Conservation (phyloP, 192 early-diverging fungal genomes). For the Backusella circina region DNA sequence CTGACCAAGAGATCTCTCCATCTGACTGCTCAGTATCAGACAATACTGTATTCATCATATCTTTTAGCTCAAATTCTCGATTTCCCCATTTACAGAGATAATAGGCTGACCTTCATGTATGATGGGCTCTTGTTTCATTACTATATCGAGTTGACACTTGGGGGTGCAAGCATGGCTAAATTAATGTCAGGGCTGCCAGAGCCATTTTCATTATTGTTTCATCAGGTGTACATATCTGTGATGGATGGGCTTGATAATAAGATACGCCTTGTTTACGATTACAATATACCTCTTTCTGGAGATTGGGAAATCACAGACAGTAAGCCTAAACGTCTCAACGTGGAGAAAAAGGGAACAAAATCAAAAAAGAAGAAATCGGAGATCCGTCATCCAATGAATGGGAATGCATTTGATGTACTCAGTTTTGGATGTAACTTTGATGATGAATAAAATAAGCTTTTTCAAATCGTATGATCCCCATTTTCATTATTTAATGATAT, state of each 20-base stretch:
- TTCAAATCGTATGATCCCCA: background rate
- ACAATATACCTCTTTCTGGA: background rate
- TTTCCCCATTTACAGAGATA: constrained; percentile 14
- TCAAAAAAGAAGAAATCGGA: constrained; percentile 1
- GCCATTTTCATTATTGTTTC: background rate
- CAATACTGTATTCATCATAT: constrained; percentile 31
- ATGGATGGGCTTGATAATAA: constrained; percentile 1
- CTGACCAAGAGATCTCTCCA: constrained; percentile 39
- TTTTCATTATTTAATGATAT: background rate
- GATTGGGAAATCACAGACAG: background rate
- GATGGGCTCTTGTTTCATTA: constrained; percentile 19
- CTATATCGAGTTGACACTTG: background rate
- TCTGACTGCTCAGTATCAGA: constrained; percentile 44
- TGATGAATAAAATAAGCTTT: background rate
- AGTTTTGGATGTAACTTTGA: constrained; percentile 22
- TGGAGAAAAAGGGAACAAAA: background rate
- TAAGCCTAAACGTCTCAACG: background rate
- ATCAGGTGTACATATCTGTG: background rate
- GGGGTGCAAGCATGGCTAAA: constrained; percentile 4
- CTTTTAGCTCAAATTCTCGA: constrained; percentile 35
- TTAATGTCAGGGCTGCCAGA: background rate
- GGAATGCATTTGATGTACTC: constrained; percentile 14
- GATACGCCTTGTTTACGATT: background rate
- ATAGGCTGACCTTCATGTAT: constrained; percentile 2
- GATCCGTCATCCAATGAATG: background rate